Evolutionary conservation across 2,329 filamentous ascomycete genomes (phyloP), one percentile per base, ranked within the genome.

Genomic region (Pseudogymnoascus sp.): DNA sequence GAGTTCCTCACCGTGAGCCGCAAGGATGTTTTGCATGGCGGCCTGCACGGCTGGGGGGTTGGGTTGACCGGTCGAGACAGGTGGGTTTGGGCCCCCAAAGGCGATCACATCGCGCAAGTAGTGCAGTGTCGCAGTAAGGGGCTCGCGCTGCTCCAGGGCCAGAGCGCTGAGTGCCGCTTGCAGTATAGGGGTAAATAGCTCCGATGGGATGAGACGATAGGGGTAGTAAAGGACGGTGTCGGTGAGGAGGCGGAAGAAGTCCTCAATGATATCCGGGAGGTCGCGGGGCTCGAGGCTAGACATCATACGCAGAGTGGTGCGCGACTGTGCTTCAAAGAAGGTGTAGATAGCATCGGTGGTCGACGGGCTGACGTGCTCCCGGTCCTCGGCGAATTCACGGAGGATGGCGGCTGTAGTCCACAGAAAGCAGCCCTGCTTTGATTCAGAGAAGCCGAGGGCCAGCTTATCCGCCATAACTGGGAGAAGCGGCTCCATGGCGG

Each of bases 401-500:
- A 99, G 83, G 66, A 99, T 95, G 7, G 93, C 91, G 67, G 92
- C 90, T 1, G 93, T 97, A 1, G 94, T 93, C 94, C 94, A 99
- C n/a, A 99, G 81, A 81, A 99, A 99, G 74, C 93, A 97, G 11
- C 94, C 94, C 76, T 99, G 93, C 65, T 87, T 85, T 10, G 93
- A 97, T 16, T 84, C 82, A 63, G 89, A 83, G 73, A 99, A 99
- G 4, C 93, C 92, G 66, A 82, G 83, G 1, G 91, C 91, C 63
- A 99, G 83, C 75, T 93, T 95, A 69, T 93, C 90, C 16, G 94
- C 95, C 76, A 99, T 86, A 18, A 86, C 83, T 0, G 90, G 89
- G 50, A 99, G 82, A 53, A 99, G 78, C 23, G 93, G 92, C 12
- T 89, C 85, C 80, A 95, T 96, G 60, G 89, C 89, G 1, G 89